A percentile compares a stretch with the other conserved stretches of the same genome.
Evolutionary conservation across 306 rosid species (phyloP).

Genomic region (Ormosia semicastrata): DNA sequence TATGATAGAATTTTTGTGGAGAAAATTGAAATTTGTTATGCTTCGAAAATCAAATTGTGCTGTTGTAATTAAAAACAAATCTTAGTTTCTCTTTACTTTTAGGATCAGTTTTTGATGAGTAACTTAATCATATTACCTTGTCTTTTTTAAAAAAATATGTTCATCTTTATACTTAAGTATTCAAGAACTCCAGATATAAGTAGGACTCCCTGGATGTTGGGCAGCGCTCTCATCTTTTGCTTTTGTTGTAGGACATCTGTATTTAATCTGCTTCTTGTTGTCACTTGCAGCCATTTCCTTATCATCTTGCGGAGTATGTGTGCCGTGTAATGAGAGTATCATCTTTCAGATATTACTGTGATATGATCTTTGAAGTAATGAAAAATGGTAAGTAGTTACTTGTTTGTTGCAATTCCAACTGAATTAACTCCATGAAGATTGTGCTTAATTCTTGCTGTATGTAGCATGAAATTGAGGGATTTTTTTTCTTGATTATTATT

Average conservation of each 20-base stretch:
- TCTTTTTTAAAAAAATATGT: neutral
- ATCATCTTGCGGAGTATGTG: constrained; percentile 84
- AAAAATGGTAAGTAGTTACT: constrained; percentile 65
- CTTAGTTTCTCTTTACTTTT: neutral
- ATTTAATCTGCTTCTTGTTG: constrained; percentile 37
- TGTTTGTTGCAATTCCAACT: constrained; percentile 28
- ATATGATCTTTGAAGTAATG: constrained; percentile 96
- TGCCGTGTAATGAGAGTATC: constrained; percentile 95
- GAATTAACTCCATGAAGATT: constrained; percentile 14
- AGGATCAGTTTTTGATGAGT: constrained; percentile 1
- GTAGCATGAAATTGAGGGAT: neutral
- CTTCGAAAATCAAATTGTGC: neutral
- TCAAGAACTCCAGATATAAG: constrained; percentile 12
- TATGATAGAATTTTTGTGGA: neutral
- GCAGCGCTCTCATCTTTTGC: neutral
- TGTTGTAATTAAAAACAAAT: neutral
- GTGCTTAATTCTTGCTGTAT: constrained; percentile 20
- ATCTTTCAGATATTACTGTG: constrained; percentile 92
- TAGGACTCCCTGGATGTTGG: neutral
- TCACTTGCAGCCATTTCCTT: constrained; percentile 89
- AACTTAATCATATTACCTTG: neutral
- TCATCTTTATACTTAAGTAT: neutral
- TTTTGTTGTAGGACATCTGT: constrained; percentile 26
- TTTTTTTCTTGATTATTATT: neutral
- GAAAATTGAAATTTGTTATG: constrained; percentile 11